A percentile compares a stretch with the other conserved stretches of the same genome.
phyloP scores from a whole-genome alignment of 169 alveolate species.

The Plasmodium vivax region DNA sequence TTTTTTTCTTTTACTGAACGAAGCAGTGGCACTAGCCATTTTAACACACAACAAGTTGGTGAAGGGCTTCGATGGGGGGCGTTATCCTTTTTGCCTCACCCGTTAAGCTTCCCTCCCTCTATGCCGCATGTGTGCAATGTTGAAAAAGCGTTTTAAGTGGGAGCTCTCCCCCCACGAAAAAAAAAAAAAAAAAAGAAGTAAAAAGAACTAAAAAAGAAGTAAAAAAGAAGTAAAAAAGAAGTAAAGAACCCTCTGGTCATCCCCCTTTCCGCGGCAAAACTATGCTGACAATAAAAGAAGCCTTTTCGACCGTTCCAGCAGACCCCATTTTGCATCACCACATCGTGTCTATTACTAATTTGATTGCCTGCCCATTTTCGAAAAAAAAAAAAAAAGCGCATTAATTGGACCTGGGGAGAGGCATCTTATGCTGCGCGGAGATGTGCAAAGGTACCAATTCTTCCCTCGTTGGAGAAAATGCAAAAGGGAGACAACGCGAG shows the following conservation, averaged over 20 bases:
- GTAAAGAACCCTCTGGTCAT: not conserved
- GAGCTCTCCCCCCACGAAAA: not conserved
- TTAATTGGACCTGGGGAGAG: not conserved
- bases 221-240: not conserved
- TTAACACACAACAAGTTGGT: not conserved
- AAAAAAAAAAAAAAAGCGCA: not conserved
- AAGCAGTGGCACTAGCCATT: not conserved
- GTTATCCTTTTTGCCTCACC: not conserved
- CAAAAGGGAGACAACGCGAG: not conserved
- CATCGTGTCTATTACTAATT: not conserved
- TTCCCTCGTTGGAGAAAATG: not conserved
- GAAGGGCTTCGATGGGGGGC: not conserved
- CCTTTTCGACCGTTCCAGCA: not conserved
- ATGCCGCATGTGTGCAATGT: not conserved
- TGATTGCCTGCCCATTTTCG: not conserved
- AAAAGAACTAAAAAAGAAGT: not conserved
- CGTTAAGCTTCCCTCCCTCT: not conserved
- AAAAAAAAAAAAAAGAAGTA: not conserved
- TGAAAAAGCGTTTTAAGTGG: not conserved
- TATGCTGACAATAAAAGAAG: not conserved
- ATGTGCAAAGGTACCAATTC: not conserved
- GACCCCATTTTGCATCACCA: not conserved
- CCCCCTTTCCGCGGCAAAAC: not conserved
- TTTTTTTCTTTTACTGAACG: not conserved
- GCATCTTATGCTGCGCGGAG: not conserved